Conservation (phyloP, 1,284 basidiomycete genomes). For the Pascua sp. region DNA sequence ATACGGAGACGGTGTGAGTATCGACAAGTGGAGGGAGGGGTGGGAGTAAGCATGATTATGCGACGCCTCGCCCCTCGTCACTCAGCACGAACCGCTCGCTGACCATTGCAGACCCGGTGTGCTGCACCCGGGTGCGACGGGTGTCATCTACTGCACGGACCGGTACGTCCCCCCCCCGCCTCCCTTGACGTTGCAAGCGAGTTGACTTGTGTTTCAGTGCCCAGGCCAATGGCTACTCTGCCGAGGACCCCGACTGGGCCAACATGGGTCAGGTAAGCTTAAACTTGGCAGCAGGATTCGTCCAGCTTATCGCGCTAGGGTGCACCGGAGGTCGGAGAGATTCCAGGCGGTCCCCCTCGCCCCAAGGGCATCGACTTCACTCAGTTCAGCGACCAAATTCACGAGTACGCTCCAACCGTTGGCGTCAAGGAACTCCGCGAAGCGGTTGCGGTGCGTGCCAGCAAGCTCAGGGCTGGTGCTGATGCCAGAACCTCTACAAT, state of each 20-base stretch:
- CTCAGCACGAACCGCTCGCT: not conserved
- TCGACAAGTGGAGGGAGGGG: conserved; percentile 61
- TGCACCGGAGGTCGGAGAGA: conserved; percentile 55
- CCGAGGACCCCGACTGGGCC: conserved; percentile 69
- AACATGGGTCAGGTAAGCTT: conserved; percentile 62
- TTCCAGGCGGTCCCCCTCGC: conserved; percentile 68
- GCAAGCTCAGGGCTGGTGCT: conserved; percentile 60
- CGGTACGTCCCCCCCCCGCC: conserved; percentile 22
- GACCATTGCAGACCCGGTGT: conserved; percentile 42
- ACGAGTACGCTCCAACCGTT: conserved; percentile 90
- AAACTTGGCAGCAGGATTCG: not conserved
- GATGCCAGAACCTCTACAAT: conserved; percentile 71
- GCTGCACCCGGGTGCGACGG: conserved; percentile 53
- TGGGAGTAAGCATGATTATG: conserved; percentile 46
- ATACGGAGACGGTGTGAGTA: conserved; percentile 19
- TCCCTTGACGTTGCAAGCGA: no score
- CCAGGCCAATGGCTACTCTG: conserved; percentile 75
- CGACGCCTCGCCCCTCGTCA: not conserved
- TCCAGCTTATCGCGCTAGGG: conserved; percentile 5
- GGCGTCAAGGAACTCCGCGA: conserved; percentile 65
- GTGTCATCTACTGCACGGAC: conserved; percentile 77
- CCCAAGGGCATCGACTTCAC: conserved; percentile 60
- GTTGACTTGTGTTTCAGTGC: conserved; percentile 5
- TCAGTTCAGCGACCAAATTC: conserved; percentile 58
- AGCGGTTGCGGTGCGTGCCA: conserved; percentile 32